Percentiles rank a stretch among this genome's conserved stretches.
Conservation (phyloP, 2,329 filamentous ascomycete genomes). For the Sporothrix schenckii region DNA sequence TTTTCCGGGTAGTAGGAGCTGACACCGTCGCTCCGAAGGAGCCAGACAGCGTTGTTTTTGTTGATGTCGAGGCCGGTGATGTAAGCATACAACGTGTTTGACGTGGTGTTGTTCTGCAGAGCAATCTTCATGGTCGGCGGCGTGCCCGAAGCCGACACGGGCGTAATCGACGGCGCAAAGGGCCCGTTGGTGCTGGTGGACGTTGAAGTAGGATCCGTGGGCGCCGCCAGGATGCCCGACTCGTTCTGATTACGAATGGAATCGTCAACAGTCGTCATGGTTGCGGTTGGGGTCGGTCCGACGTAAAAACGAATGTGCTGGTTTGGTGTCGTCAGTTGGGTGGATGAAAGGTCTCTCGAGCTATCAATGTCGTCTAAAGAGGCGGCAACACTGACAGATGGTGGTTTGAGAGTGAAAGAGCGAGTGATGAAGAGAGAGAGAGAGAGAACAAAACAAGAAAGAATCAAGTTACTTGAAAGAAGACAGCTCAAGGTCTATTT, state of each 20-base stretch:
- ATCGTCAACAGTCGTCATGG: constrained; percentile 41
- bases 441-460: not conserved
- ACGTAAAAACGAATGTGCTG: not conserved
- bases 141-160: constrained; percentile 23
- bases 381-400: constrained; percentile 14
- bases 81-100: constrained; percentile 65
- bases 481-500: constrained; percentile 15
- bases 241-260: constrained; percentile 38
- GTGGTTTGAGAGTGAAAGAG: constrained; percentile 5
- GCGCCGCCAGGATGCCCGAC: constrained; percentile 38
- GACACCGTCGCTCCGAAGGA: constrained; percentile 67
- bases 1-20: constrained; percentile 67
- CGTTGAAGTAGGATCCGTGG: constrained; percentile 23
- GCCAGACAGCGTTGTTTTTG: constrained; percentile 60
- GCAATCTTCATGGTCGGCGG: constrained; percentile 59
- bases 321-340: not conserved
- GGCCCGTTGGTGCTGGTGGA: constrained; percentile 3
- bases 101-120: constrained; percentile 66
- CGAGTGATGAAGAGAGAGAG: not conserved
- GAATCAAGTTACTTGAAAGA: not conserved
- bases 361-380: constrained; percentile 21
- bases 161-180: not conserved
- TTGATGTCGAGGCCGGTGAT: constrained; percentile 68
- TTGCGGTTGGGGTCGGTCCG: constrained; percentile 7
- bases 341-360: constrained; percentile 8